Percentiles rank a stretch among this genome's conserved stretches.
Evolutionary conservation across 2,329 filamentous ascomycete genomes (phyloP).

Genomic region (Xylariaceae sp.): DNA sequence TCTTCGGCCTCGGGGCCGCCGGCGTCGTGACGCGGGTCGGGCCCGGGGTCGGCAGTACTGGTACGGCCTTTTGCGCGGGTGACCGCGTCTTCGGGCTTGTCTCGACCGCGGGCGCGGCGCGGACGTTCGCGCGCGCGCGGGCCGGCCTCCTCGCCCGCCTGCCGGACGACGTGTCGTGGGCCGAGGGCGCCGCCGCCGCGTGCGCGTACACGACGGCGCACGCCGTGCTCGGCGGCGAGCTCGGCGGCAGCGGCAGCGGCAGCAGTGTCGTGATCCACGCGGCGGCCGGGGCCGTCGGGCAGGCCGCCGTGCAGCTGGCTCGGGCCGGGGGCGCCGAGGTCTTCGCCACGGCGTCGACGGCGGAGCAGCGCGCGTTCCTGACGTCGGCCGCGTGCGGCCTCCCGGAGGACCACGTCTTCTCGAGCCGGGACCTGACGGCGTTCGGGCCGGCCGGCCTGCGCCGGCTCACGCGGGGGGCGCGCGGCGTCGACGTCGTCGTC

Average conservation of each 20-base stretch:
- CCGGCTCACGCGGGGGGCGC: constrained; percentile 13
- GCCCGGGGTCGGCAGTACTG: constrained; percentile 11
- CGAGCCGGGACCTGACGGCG: constrained; percentile 15
- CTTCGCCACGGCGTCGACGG: constrained; percentile 21
- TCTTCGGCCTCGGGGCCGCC: constrained; percentile 3
- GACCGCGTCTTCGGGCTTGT: constrained; percentile 5
- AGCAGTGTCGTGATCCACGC: constrained; percentile 17
- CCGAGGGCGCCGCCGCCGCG: constrained; percentile 19
- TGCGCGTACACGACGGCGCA: constrained; percentile 20
- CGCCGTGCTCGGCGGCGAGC: constrained; percentile 15
- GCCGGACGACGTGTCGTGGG: constrained; percentile 6
- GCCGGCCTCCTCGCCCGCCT: constrained; percentile 3
- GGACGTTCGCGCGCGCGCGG: constrained; percentile 1
- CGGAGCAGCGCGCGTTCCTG: constrained; percentile 20
- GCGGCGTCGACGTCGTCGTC: constrained; percentile 21
- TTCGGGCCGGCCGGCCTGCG: constrained; percentile 10
- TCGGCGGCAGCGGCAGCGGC: constrained; percentile 16
- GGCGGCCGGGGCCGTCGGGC: constrained; percentile 11
- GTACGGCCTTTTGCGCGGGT: constrained; percentile 2
- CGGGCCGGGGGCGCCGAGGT: constrained; percentile 14
- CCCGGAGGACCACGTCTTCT: constrained; percentile 20
- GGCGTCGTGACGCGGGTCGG: constrained; percentile 7
- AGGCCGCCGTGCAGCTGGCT: constrained; percentile 11
- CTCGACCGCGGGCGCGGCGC: constrained; percentile 3
- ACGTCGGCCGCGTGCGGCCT: constrained; percentile 18